Percentiles rank a stretch among this genome's conserved stretches.
These are phyloP conservation scores for Populus trichocarpa DNA, from an alignment of 441 rosid species.

Conservation along the genomic window DNA sequence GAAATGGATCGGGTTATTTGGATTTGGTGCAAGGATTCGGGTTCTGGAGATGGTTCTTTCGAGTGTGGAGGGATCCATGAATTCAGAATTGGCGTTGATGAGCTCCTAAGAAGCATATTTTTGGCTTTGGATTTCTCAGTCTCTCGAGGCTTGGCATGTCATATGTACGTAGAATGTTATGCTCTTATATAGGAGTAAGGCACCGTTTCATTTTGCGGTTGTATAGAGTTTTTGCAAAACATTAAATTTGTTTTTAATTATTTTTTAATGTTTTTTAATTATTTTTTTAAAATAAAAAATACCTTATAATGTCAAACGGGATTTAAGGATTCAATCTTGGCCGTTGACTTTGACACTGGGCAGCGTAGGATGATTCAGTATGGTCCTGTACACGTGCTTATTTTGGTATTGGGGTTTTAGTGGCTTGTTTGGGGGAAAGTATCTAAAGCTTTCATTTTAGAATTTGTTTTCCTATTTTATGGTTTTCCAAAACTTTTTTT, in stretches of 20 bases:
- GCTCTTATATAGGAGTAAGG: neutral
- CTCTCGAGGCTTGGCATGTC: neutral
- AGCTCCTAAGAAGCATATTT: conserved; percentile 63
- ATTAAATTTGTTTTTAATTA: too few relatives aligned
- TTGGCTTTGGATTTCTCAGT: neutral
- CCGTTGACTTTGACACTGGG: neutral
- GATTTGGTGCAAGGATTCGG: conserved; percentile 30
- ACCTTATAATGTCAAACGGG: too few relatives aligned
- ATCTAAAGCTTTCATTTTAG: neutral
- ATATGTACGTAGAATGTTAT: neutral
- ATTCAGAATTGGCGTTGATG: conserved; percentile 62
- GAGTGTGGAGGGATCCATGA: conserved; percentile 44
- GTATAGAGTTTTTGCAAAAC: too few relatives aligned
- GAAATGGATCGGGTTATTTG: conserved; percentile 30
- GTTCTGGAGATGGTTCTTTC: conserved; percentile 38
- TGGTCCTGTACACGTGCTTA: neutral
- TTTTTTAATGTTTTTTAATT: too few relatives aligned
- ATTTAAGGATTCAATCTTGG: neutral
- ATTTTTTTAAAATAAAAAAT: too few relatives aligned
- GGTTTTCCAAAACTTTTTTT: neutral
- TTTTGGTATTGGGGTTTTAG: neutral
- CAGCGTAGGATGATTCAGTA: neutral
- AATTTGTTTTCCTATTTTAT: neutral
- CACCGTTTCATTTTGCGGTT: too few relatives aligned
- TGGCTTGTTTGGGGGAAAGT: neutral